Percentiles rank a stretch among this genome's conserved stretches.
phyloP scores from a whole-genome alignment of 73 alveolate species.

The Paramecium sonneborni region DNA sequence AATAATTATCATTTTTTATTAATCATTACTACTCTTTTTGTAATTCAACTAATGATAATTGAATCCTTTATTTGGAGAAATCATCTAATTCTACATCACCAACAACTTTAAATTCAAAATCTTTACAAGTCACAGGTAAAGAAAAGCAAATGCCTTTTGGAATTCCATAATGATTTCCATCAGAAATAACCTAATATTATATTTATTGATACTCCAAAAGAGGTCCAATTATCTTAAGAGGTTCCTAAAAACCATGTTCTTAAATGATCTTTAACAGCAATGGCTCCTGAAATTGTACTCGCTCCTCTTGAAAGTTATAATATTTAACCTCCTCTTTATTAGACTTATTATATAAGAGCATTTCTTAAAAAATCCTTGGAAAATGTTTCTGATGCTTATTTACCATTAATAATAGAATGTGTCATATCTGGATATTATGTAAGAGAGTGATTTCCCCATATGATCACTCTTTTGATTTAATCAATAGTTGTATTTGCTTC shows the following conservation, averaged over 20 bases:
- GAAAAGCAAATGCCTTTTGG: constrained; percentile 59
- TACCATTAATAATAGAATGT: constrained; percentile 64
- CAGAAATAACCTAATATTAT: constrained; percentile 36
- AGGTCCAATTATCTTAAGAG: constrained; percentile 40
- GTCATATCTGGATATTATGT: constrained; percentile 75
- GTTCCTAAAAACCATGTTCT: constrained; percentile 64
- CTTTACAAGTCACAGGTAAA: constrained; percentile 60
- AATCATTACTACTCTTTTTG: constrained; percentile 15
- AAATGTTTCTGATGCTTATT: constrained; percentile 42
- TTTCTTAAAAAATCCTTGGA: constrained; percentile 71
- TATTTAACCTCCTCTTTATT: constrained; percentile 88
- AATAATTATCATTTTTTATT: constrained; percentile 23
- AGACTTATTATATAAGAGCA: constrained; percentile 79
- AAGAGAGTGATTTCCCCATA: constrained; percentile 68
- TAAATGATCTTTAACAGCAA: constrained; percentile 62
- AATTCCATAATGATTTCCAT: constrained; percentile 60
- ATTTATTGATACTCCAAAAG: constrained; percentile 41
- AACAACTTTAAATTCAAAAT: constrained; percentile 52
- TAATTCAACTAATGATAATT: constrained; percentile 12
- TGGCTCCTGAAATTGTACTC: constrained; percentile 63
- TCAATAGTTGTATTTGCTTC: constrained; percentile 56
- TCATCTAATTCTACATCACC: constrained; percentile 38
- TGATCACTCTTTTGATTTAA: constrained; percentile 61
- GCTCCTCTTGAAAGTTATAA: constrained; percentile 75
- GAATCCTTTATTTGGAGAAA: constrained; percentile 58